Base-by-base conservation (phyloP, 2,329 filamentous ascomycete species). In the Pseudogymnoascus destructans region DNA sequence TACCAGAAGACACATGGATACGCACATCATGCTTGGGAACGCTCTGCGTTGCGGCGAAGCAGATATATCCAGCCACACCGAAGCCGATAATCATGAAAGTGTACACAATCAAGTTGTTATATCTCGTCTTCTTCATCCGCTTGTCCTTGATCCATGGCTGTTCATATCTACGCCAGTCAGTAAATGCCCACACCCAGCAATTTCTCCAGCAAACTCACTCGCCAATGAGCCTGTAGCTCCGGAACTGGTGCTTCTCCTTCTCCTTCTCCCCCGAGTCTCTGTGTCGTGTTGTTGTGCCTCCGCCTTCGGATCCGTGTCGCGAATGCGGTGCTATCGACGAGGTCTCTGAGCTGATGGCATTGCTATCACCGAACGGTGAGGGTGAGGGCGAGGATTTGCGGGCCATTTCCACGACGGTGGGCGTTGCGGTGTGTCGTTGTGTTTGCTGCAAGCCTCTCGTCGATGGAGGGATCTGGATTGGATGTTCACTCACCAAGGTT, bases 201-300 rank as follows among this genome's bases (percentile, higher is more conserved):
- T 46, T 23, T 46, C 7, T 46, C 21, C 6, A 46, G 40, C 40
- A 25, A 25, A 46, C 40, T 46, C 25, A 46, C 40, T 67, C 65
- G 21, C 65, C 69, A 30, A 62, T 58, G 17, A 73, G 64, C 3
- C 70, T 69, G 59, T 70, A 70, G 61, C 66, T 70, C 60, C 67
- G 69, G 64, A 72, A 73, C n/a, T 72, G 71, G 35, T 74, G 73
- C 66, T 74, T 77, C 52, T 13, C 52, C 15, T 74, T 77, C 52
- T 33, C 52, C 15, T 35, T 32, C 27, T 55, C 52, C 6, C 52
- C 52, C 7, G 40, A 46, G 40, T 46, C 40, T 25, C 40, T 46
- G 21, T 46, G 19, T 6, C 38, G n/a, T 25, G 19, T 11, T 19
- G 40, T 25, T 46, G 13, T 46, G 40, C 21, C 40, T 5, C 13